A percentile compares a stretch with the other conserved stretches of the same genome.
These are phyloP conservation scores for Miamiensis avidus DNA, from an alignment of 169 alveolate species.

Conservation along the genomic window DNA sequence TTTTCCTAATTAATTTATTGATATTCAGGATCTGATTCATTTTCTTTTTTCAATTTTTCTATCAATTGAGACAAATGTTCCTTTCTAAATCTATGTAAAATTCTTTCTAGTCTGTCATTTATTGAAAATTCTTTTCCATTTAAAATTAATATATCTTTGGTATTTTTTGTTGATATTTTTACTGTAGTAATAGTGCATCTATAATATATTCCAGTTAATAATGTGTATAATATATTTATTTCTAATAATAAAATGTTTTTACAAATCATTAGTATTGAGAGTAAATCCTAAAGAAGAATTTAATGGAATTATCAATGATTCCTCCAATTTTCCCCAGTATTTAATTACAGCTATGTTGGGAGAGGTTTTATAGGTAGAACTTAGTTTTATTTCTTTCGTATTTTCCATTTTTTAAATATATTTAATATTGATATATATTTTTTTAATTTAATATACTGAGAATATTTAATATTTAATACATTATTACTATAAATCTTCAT, in stretches of 20 bases:
- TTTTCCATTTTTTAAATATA: too few species aligned
- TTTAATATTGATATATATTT: too few species aligned
- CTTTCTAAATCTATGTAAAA: constrained; percentile 42
- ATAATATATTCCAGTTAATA: too few species aligned
- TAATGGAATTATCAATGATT: constrained; percentile 73
- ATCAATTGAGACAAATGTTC: constrained; percentile 29
- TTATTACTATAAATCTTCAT: too few species aligned
- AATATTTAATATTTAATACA: too few species aligned
- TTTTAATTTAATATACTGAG: too few species aligned
- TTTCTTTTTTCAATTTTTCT: constrained; percentile 1
- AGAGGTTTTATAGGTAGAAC: constrained; percentile 57
- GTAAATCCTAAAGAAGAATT: constrained; percentile 83
- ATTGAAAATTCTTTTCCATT: constrained; percentile 46
- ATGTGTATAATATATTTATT: too few species aligned
- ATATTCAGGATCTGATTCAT: background rate
- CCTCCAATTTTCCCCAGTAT: constrained; percentile 88
- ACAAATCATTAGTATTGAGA: constrained; percentile 62
- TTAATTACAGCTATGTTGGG: constrained; percentile 85
- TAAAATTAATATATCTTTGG: constrained; percentile 34
- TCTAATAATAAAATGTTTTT: background rate
- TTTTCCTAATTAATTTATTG: constrained; percentile 4
- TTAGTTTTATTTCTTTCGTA: background rate
- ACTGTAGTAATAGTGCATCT: constrained; percentile 65
- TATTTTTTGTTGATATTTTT: constrained; percentile 26
- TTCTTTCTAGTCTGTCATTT: constrained; percentile 51